Percentiles rank a stretch among this genome's conserved stretches.
phyloP scores from a whole-genome alignment of 352 stramenopile species.

The Phytophthora boehmeriae region DNA sequence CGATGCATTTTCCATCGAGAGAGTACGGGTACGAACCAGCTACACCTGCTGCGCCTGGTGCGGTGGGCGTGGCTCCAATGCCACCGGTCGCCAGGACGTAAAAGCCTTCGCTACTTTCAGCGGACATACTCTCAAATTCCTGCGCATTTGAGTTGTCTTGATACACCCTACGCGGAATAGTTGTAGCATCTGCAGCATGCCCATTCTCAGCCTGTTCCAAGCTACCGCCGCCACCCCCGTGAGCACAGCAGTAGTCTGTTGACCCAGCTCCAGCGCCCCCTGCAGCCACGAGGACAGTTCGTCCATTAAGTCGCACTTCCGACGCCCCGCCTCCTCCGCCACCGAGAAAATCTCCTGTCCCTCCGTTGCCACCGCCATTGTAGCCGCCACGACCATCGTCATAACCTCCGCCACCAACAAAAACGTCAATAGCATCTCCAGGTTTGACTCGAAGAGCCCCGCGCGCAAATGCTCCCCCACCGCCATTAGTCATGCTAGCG shows the following conservation, averaged over 20 bases:
- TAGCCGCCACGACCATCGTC: constrained; percentile 53
- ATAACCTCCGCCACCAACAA: constrained; percentile 64
- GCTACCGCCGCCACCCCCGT: constrained; percentile 69
- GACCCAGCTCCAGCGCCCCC: constrained; percentile 75
- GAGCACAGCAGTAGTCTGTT: constrained; percentile 78
- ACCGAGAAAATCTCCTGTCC: constrained; percentile 53
- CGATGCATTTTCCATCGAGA: constrained; percentile 43
- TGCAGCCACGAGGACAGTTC: constrained; percentile 64
- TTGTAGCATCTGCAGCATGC: constrained; percentile 34
- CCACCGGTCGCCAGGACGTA: constrained; percentile 60
- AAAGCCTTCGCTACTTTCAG: constrained; percentile 52
- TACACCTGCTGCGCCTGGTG: constrained; percentile 41
- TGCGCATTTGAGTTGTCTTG: constrained; percentile 62
- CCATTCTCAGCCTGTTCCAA: constrained; percentile 48
- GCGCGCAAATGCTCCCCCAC: constrained; percentile 76
- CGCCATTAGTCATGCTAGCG: constrained; percentile 48
- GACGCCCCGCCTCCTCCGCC: constrained; percentile 73
- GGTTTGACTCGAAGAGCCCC: constrained; percentile 48
- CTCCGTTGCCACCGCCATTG: constrained; percentile 72
- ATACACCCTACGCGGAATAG: constrained; percentile 46
- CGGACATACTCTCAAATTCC: constrained; percentile 51
- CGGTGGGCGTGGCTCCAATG: constrained; percentile 29
- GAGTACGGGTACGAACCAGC: constrained; percentile 55
- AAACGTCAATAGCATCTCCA: constrained; percentile 54
- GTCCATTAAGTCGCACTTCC: constrained; percentile 48